A percentile compares a stretch with the other conserved stretches of the same genome.
These are phyloP conservation scores for Cyclostephanos tholiformis DNA, from an alignment of 108 stramenopile species.

Conservation along the genomic window DNA sequence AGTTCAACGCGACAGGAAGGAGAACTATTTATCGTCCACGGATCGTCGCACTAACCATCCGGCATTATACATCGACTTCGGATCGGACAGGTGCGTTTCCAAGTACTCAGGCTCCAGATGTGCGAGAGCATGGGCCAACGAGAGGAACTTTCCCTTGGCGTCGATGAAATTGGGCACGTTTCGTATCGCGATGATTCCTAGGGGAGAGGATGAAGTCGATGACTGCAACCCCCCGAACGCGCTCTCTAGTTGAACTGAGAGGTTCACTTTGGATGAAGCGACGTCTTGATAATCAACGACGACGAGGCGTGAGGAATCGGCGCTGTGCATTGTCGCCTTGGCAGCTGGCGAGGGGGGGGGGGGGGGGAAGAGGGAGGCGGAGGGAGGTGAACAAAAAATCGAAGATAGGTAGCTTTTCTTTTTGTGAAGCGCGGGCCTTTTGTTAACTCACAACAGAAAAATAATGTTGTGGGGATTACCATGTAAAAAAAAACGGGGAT, in stretches of 20 bases:
- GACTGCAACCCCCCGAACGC: conserved; percentile 51
- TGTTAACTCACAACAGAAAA: no score
- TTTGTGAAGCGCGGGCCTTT: no score
- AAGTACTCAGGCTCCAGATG: conserved; percentile 63
- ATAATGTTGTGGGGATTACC: no score
- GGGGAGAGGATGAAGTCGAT: conserved; percentile 32
- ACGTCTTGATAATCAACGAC: conserved; percentile 59
- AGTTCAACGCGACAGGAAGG: background rate
- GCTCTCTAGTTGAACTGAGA: conserved; percentile 46
- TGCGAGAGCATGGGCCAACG: conserved; percentile 74
- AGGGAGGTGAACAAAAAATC: no score
- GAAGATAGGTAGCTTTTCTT: no score
- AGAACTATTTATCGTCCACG: background rate
- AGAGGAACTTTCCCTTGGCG: conserved; percentile 68
- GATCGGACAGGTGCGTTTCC: conserved; percentile 64
- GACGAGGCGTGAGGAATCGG: conserved; percentile 33
- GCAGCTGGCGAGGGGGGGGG: background rate
- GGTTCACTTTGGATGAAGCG: conserved; percentile 10
- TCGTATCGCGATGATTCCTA: conserved; percentile 81
- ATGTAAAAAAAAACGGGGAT: no score
- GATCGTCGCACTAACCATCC: conserved; percentile 60
- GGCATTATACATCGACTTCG: conserved; percentile 81
- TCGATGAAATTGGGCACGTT: conserved; percentile 81
- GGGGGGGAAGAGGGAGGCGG: background rate
- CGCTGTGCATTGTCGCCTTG: background rate